A percentile compares a stretch with the other conserved stretches of the same genome.
Evolutionary conservation across 345 rosid genomes (phyloP).

Genomic region (Eucalyptus marginata): DNA sequence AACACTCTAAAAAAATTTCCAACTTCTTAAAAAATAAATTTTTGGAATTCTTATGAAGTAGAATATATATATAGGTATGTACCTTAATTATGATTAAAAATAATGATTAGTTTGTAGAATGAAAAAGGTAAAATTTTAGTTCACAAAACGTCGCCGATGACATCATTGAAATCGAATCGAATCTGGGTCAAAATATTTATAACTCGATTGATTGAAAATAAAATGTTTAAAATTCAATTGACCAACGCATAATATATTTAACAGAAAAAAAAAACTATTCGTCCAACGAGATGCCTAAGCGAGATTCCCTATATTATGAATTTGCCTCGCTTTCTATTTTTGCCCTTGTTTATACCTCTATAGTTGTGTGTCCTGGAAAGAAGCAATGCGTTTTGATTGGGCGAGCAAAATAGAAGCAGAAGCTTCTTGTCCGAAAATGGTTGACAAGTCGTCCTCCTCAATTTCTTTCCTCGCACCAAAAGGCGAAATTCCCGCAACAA

Average conservation of each 20-base stretch:
- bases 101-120: neutral
- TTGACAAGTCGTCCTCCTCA: neutral
- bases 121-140: neutral
- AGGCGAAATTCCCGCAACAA: neutral
- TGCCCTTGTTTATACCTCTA: neutral
- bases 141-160: accelerated
- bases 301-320: neutral
- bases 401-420: neutral
- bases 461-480: neutral
- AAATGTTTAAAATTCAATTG: neutral
- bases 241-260: neutral
- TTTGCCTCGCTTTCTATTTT: neutral
- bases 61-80: neutral
- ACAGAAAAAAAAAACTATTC: neutral
- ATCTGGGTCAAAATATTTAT: neutral
- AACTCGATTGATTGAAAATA: neutral
- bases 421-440: neutral
- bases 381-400: neutral
- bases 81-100: neutral
- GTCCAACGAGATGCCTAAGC: neutral
- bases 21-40: neutral
- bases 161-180: accelerated
- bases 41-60: neutral
- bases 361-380: neutral
- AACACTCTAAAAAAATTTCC: neutral